A percentile compares a stretch with the other conserved stretches of the same genome.
phyloP scores from a whole-genome alignment of 441 rosid genomes.

The Pelargonium myrrhifolium region DNA sequence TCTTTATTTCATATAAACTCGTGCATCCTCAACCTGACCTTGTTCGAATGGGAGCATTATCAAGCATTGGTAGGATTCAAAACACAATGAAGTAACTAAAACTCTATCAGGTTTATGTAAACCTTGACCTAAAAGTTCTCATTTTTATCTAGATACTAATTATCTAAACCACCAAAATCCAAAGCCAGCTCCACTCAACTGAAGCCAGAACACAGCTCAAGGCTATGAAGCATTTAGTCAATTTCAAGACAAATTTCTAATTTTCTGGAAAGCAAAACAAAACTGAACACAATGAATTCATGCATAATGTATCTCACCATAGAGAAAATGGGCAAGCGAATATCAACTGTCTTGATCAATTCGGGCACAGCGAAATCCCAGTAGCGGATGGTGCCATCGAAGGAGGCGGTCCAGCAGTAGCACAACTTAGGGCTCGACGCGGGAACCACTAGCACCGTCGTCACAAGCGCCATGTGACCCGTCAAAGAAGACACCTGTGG shows the following conservation, averaged over 20 bases:
- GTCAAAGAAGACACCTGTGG: slow-evolving; percentile 56
- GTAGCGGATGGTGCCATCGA: slow-evolving; percentile 78
- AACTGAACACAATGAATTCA: neutral
- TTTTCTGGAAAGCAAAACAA: neutral
- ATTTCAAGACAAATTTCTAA: neutral
- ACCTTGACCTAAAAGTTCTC: neutral
- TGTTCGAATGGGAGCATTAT: neutral
- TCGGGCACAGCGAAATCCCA: slow-evolving; percentile 88
- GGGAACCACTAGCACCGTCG: slow-evolving; percentile 68
- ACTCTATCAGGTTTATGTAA: neutral
- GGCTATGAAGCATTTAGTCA: neutral
- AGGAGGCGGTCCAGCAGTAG: slow-evolving; percentile 91
- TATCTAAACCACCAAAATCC: neutral
- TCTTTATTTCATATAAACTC: neutral
- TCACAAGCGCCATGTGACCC: slow-evolving; percentile 72
- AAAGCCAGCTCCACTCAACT: neutral
- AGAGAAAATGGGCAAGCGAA: slow-evolving; percentile 54
- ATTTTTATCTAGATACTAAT: neutral
- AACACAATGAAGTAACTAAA: neutral
- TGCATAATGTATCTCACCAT: neutral
- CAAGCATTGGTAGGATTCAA: neutral
- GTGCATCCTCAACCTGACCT: neutral
- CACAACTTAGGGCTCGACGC: slow-evolving; percentile 45
- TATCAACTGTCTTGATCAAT: slow-evolving; percentile 58
- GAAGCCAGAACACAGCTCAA: neutral